Percentiles rank a stretch among this genome's conserved stretches.
Conservation (phyloP, 208 protist genomes). For the Trypanosoma platydactyli region DNA sequence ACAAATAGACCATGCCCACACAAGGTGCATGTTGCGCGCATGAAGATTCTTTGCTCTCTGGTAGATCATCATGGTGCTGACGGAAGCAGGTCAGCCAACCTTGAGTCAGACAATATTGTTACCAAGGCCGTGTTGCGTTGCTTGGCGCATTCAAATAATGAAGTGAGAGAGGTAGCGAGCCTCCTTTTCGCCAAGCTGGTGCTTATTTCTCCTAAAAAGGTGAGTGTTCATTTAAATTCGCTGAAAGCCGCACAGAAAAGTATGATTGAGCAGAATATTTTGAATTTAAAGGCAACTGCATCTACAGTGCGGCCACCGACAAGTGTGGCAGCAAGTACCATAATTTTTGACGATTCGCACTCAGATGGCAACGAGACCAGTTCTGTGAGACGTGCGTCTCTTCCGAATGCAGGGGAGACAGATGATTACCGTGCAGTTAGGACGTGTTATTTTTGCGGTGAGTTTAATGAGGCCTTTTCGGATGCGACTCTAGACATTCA, state of each 20-base stretch:
- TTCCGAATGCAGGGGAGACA: not conserved
- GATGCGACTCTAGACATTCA: constrained; percentile 82
- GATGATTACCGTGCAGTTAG: not conserved
- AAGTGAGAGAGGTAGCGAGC: constrained; percentile 74
- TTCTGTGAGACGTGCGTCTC: not conserved
- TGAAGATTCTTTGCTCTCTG: constrained; percentile 71
- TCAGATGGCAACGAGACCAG: not conserved
- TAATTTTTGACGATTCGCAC: not conserved
- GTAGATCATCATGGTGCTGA: constrained; percentile 71
- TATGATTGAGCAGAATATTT: constrained; percentile 71
- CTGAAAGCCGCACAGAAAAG: constrained; percentile 79
- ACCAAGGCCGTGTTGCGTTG: constrained; percentile 58
- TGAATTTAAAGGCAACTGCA: not conserved
- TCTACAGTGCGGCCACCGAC: not conserved
- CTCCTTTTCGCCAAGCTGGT: constrained; percentile 73
- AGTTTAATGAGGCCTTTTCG: constrained; percentile 68
- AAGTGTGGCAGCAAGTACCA: constrained; percentile 16
- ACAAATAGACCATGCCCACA: constrained; percentile 59
- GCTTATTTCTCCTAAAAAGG: constrained; percentile 32
- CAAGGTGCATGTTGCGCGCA: constrained; percentile 57
- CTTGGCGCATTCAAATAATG: constrained; percentile 73
- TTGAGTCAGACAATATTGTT: constrained; percentile 56
- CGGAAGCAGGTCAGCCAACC: constrained; percentile 21
- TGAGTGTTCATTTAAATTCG: constrained; percentile 34
- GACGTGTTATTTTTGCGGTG: constrained; percentile 89